Base-by-base conservation (phyloP, 768 basidiomycete species). In the Cubamyces lactineus region DNA sequence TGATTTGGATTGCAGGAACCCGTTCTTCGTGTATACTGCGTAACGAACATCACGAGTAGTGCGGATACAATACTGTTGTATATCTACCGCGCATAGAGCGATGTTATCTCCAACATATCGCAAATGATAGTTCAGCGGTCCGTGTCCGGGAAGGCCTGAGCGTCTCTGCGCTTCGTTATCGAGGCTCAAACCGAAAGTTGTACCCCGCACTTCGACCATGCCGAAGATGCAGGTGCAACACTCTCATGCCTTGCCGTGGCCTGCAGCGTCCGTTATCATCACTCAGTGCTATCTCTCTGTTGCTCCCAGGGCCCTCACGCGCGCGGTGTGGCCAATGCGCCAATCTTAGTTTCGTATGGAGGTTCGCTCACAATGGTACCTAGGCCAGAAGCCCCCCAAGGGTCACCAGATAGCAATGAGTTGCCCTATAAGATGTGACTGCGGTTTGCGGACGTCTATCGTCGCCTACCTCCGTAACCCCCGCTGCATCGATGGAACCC, bases 21-120 rank as follows among this genome's bases (percentile, higher is more conserved):
- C 80, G 17, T 86, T 79, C 70, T 87, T 87, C 64, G 76, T 84
- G 7, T 86, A 86, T 65, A 85, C 83, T 30, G 75, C 79, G 41
- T 86, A 70, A 67, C 12, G 41, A 42, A 17, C 17, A 1, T 30
- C 24, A 28, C 12, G 30, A 34, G 24, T 6, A 0, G 7, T 2
- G 42, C 6, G 8, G 19, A 21, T 26, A 13, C 38, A 7, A 45
- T 40, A 5, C n/a, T 43, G 23, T 21, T 17, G 26, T 24, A 34
- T 34, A 34, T 34, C 34, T 11, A 34, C 9, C 34, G 9, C 34
- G 9, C 1, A 34, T 34, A 34, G 34, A 9, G 11, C 34, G 9
- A 34, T 34, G 5, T 34, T 5, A 34, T 34, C 11, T 6, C 34
- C 9, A 34, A 34, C 34, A 4, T 5, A 34, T 34, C 9, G 9